Evolutionary conservation across 1,139 yeast genomes (phyloP).

Genomic region (Protomyces pachydermus): DNA sequence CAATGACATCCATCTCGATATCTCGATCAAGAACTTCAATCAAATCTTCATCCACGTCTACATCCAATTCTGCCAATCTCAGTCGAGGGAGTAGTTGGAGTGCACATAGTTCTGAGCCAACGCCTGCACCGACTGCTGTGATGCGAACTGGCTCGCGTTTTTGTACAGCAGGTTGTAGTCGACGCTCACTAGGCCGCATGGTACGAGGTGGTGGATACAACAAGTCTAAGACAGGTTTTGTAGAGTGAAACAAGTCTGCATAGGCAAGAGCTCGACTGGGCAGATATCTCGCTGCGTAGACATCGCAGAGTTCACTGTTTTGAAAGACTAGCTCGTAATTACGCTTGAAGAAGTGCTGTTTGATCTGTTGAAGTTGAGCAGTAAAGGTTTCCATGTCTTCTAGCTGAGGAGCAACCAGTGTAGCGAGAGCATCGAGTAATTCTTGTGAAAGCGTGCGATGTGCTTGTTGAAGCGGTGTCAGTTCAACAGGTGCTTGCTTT

Average conservation of each 20-base stretch:
- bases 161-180: background rate
- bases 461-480: background rate
- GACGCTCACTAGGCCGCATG: slow-evolving; percentile 15
- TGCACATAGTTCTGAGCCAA: slow-evolving; percentile 21
- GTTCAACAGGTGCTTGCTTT: background rate
- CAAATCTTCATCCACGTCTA: slow-evolving; percentile 9
- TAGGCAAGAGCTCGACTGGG: slow-evolving; percentile 21
- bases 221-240: slow-evolving; percentile 2
- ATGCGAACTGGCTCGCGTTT: background rate
- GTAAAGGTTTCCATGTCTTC: slow-evolving; percentile 1
- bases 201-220: slow-evolving; percentile 14
- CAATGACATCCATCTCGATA: slow-evolving; percentile 7
- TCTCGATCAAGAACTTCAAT: slow-evolving; percentile 2
- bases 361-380: slow-evolving; percentile 12
- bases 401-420: background rate
- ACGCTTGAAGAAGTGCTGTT: slow-evolving; percentile 10
- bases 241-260: slow-evolving; percentile 7
- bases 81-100: slow-evolving; percentile 3
- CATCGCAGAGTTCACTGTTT: slow-evolving; percentile 2
- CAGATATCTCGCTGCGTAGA: slow-evolving; percentile 16
- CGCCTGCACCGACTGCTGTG: slow-evolving; percentile 22
- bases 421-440: slow-evolving; percentile 7
- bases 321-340: slow-evolving; percentile 12
- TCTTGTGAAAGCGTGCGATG: slow-evolving; percentile 1
- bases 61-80: background rate